Conservation (phyloP, 768 basidiomycete species). For the Leccinum aurantiacum region DNA sequence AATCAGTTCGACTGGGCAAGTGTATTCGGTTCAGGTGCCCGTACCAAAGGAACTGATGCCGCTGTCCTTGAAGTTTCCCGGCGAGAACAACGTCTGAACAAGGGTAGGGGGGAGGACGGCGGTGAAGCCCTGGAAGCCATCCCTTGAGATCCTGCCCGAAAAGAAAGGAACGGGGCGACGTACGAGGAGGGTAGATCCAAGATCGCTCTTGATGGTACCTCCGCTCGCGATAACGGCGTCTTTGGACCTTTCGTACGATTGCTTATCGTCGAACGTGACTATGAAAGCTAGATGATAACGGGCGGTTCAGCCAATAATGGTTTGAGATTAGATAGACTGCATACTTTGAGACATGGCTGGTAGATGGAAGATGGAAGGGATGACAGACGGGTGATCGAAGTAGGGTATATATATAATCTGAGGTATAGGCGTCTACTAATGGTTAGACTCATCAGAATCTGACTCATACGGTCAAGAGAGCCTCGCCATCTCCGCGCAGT, state of each 20-base stretch:
- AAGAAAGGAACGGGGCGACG: neutral
- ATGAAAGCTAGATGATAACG: conserved; percentile 9
- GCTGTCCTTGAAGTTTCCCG: neutral
- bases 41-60: conserved; percentile 21
- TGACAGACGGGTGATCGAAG: neutral
- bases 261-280: conserved; percentile 3
- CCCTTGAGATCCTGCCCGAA: neutral
- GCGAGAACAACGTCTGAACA: neutral
- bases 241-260: conserved; percentile 18
- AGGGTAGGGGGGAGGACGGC: conserved; percentile 11
- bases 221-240: neutral
- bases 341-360: conserved; percentile 17
- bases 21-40: neutral
- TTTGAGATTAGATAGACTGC: neutral
- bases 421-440: neutral
- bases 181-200: conserved; percentile 1
- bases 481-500: no score
- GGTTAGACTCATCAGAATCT: neutral
- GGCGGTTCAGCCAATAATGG: neutral
- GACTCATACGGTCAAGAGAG: no score
- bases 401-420: neutral
- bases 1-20: neutral
- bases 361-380: neutral
- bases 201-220: conserved; percentile 18
- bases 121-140: conserved; percentile 16